Percentiles rank a stretch among this genome's conserved stretches.
Conservation (phyloP, 1,139 yeast genomes). For the Taphrina wiesneri region DNA sequence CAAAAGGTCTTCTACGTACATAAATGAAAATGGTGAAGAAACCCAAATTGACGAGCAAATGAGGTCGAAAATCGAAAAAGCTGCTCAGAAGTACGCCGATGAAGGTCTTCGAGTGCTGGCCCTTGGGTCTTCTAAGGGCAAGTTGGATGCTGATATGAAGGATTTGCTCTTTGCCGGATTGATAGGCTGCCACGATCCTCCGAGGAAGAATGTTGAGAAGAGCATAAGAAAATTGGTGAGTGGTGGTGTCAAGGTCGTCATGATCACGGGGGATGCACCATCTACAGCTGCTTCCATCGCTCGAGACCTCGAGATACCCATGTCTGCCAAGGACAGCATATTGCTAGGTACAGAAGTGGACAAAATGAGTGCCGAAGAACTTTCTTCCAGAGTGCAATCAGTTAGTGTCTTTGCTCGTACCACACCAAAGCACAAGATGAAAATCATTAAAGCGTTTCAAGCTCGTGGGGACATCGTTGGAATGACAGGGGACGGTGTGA, state of each 20-base stretch:
- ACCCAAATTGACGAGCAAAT: slow-evolving; percentile 57
- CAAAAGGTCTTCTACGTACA: slow-evolving; percentile 60
- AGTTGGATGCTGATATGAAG: slow-evolving; percentile 43
- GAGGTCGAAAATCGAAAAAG: slow-evolving; percentile 52
- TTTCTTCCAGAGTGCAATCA: slow-evolving; percentile 71
- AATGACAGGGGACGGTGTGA: slow-evolving; percentile 99
- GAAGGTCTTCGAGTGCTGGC: slow-evolving; percentile 90
- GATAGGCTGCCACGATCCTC: slow-evolving; percentile 95
- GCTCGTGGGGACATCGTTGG: slow-evolving; percentile 94
- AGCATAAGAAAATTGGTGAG: slow-evolving; percentile 73
- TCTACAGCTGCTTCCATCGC: slow-evolving; percentile 92
- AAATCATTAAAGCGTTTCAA: slow-evolving; percentile 88
- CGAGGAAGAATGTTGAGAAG: slow-evolving; percentile 75
- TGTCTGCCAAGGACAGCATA: slow-evolving; percentile 61
- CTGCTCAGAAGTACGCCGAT: slow-evolving; percentile 66
- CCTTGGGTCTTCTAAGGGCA: slow-evolving; percentile 50
- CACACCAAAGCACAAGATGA: slow-evolving; percentile 91
- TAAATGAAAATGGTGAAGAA: slow-evolving; percentile 58
- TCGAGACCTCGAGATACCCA: slow-evolving; percentile 85
- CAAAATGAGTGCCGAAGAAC: slow-evolving; percentile 63
- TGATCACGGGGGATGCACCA: slow-evolving; percentile 97
- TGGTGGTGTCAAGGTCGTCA: slow-evolving; percentile 93
- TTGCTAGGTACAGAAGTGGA: slow-evolving; percentile 84
- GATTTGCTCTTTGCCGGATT: slow-evolving; percentile 77
- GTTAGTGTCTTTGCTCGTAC: slow-evolving; percentile 95